Evolutionary conservation across 306 rosid genomes (phyloP).

Genomic region (Alnus glutinosa): DNA sequence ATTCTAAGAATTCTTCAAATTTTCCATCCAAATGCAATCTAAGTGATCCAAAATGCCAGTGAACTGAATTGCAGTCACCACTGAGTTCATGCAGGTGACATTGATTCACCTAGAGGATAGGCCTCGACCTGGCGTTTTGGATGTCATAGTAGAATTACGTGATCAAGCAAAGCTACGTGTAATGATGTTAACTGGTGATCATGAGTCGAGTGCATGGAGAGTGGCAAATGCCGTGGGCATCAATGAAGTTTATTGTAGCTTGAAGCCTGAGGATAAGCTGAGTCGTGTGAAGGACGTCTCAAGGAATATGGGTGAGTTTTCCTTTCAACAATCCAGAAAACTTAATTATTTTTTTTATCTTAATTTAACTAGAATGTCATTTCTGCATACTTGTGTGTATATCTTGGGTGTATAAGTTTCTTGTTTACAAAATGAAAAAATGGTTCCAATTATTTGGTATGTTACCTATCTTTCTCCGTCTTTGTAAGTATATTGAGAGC

Average conservation of each 20-base stretch:
- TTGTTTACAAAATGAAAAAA: not conserved
- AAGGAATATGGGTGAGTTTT: slow-evolving; percentile 73
- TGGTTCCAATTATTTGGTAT: slow-evolving; percentile 4
- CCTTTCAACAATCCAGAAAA: not conserved
- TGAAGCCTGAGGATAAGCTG: slow-evolving; percentile 97
- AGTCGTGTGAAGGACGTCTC: slow-evolving; percentile 83
- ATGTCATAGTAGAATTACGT: slow-evolving; percentile 71
- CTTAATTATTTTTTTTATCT: not conserved
- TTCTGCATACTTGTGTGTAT: slow-evolving; percentile 17
- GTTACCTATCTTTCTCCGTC: not conserved
- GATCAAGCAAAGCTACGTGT: slow-evolving; percentile 69
- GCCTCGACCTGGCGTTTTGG: slow-evolving; percentile 81
- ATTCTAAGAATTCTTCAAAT: not conserved
- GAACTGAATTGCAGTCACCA: slow-evolving; percentile 16
- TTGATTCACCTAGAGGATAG: slow-evolving; percentile 95
- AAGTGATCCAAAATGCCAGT: slow-evolving; percentile 2
- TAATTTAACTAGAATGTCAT: not conserved
- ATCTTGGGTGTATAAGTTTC: not conserved
- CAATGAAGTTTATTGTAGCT: slow-evolving; percentile 75
- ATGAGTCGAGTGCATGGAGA: slow-evolving; percentile 82
- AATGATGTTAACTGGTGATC: slow-evolving; percentile 98
- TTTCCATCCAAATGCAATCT: not conserved
- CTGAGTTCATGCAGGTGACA: slow-evolving; percentile 59
- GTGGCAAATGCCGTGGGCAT: slow-evolving; percentile 91
- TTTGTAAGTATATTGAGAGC: not conserved